These are phyloP conservation scores for Cephalotrichum gorgonifer DNA, from an alignment of 2,329 filamentous ascomycete species.

Conservation along the genomic window DNA sequence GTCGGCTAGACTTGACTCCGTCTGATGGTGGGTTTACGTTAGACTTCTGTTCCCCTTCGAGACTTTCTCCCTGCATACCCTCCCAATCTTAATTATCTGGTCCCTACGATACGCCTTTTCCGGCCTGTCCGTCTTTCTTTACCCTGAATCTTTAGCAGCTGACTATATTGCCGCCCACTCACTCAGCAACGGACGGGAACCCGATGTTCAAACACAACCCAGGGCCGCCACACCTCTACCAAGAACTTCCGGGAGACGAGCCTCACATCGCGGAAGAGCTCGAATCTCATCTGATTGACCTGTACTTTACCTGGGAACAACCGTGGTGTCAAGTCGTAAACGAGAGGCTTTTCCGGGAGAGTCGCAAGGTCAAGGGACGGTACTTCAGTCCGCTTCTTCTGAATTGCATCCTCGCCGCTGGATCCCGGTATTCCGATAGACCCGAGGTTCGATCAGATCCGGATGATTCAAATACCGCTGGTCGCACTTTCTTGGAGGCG, in stretches of 20 bases:
- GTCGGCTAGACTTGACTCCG: constrained; percentile 19
- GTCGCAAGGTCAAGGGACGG: constrained; percentile 13
- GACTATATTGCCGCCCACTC: background rate
- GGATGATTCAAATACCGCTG: constrained; percentile 21
- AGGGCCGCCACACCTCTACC: background rate
- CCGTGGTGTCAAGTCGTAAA: constrained; percentile 24
- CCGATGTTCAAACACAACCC: background rate
- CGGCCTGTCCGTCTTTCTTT: no score
- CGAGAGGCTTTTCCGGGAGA: constrained; percentile 21
- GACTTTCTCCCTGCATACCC: no score
- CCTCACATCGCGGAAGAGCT: constrained; percentile 10
- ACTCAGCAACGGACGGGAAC: background rate
- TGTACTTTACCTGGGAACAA: constrained; percentile 25
- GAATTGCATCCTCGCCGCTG: constrained; percentile 22
- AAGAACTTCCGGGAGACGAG: background rate
- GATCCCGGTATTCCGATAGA: constrained; percentile 21
- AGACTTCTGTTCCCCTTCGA: no score
- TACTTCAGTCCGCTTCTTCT: constrained; percentile 20
- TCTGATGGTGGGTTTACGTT: constrained; percentile 3
- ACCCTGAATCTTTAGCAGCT: no score
- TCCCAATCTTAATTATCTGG: no score
- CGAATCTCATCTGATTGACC: constrained; percentile 17
- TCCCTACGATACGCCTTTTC: no score
- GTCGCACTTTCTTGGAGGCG: constrained; percentile 17
- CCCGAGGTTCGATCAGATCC: constrained; percentile 18